Evolutionary conservation across 108 stramenopile genomes (phyloP), one percentile per base, ranked within the genome.

Genomic region (Cyclotella choctawhatcheeana): DNA sequence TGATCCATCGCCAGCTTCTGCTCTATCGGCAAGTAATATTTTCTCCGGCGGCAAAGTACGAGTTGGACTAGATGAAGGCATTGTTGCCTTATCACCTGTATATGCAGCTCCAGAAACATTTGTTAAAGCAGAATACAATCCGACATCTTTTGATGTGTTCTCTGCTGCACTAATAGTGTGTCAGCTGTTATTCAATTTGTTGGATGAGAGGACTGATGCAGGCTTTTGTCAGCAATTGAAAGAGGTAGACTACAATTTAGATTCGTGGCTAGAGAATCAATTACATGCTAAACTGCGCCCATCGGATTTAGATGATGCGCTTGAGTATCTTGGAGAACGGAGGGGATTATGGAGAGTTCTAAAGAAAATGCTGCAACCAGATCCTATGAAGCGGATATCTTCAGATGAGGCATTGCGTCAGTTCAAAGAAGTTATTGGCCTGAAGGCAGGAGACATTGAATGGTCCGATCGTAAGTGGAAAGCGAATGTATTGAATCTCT

Each of bases 41-140:
- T 72, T 80, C 33, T 71, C 64, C 5, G 61, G 69, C 31, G 80
- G 80, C 22, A 81, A 81, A 24, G 58, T 40, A 64, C 82, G 85
- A 26, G 72, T 86, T 12, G 88, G 88, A 37, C 55, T 85, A 0
- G 80, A 82, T 56, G 80, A 73, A 37, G 76, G 80, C 25, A 18
- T 59, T 13, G 88, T 89, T 0, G 92, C 92, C 2, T 44, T 93
- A 18, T 85, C 84, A 58, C 92, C 92, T 20, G 81, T 91, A 16
- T 93, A 93, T 33, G 76, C 84, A 13, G 89, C 92, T 2, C 92
- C 92, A 2, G 92, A 93, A 78, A 56, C 84, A 5, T 93, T 87
- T 67, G 48, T 87, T 7, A 53, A 76, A 45, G 27, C 53, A 27
- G 64, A 78, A 33, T 27, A 58, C 20, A 64, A 63, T 7, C 84